Evolutionary conservation across 1,284 basidiomycete genomes (phyloP).

Genomic region (Cutaneotrichosporon mucoides): DNA sequence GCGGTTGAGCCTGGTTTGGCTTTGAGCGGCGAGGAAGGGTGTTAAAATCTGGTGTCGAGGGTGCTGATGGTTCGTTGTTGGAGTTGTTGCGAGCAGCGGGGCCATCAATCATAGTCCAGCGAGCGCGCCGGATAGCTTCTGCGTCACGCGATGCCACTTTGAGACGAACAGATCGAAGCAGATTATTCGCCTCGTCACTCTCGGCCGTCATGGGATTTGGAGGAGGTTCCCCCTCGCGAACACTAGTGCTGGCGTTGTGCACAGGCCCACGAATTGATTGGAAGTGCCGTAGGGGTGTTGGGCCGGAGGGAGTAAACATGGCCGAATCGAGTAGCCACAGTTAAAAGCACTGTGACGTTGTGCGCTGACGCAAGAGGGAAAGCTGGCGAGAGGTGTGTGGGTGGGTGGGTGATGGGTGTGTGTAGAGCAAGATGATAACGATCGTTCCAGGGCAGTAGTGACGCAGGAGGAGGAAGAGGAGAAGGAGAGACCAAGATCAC

Average conservation of each 20-base stretch:
- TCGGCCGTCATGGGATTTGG: constrained; percentile 1
- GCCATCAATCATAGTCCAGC: constrained; percentile 26
- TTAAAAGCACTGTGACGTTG: too few relatives aligned
- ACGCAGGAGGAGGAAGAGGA: too few relatives aligned
- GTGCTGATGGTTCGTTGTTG: background rate
- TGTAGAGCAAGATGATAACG: too few relatives aligned
- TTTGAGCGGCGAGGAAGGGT: background rate
- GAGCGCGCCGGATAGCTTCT: constrained; percentile 37
- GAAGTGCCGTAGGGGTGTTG: background rate
- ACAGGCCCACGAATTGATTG: background rate
- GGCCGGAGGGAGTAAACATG: too few relatives aligned
- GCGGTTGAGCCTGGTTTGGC: background rate
- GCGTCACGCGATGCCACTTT: constrained; percentile 33
- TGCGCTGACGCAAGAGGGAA: too few relatives aligned
- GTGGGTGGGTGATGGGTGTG: too few relatives aligned
- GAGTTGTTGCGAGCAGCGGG: constrained; percentile 13
- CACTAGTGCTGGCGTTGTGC: background rate
- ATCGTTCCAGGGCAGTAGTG: too few relatives aligned
- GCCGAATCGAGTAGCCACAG: too few relatives aligned
- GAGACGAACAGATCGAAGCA: constrained; percentile 29
- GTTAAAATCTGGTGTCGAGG: constrained; percentile 3
- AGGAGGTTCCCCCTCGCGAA: constrained; percentile 1
- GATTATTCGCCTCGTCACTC: background rate
- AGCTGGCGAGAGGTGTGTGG: too few relatives aligned
- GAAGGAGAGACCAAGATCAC: too few relatives aligned